Percentiles rank a stretch among this genome's conserved stretches.
phyloP scores from a whole-genome alignment of 306 rosid species.

The Elaeagnus macrophylla region DNA sequence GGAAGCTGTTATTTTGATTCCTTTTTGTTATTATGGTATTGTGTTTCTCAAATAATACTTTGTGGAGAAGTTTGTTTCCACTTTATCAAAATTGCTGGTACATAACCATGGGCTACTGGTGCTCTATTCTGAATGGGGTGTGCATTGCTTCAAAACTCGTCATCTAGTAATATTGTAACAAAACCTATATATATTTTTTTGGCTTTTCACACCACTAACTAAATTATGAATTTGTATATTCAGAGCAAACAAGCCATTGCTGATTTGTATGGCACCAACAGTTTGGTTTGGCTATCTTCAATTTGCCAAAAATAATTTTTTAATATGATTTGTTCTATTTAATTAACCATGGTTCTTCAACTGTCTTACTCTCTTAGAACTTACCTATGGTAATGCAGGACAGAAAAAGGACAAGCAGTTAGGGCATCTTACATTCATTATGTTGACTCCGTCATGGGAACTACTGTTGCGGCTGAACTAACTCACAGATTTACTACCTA shows the following conservation, averaged over 20 bases:
- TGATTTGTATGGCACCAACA: no score
- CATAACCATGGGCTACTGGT: no score
- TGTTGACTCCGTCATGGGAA: slow-evolving; percentile 46
- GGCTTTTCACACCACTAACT: no score
- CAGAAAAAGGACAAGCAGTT: slow-evolving; percentile 64
- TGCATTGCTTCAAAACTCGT: no score
- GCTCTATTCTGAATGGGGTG: no score
- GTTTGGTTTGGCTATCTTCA: no score
- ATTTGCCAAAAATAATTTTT: background rate
- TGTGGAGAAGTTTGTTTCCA: no score
- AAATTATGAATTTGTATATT: no score
- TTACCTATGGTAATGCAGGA: slow-evolving; percentile 40
- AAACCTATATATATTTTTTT: no score
- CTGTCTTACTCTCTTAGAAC: background rate
- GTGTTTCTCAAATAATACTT: background rate
- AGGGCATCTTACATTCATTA: slow-evolving; percentile 79
- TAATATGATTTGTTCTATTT: background rate
- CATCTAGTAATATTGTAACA: no score
- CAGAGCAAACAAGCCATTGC: no score
- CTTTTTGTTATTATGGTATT: slow-evolving; percentile 1
- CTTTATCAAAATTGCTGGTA: no score
- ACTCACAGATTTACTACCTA: slow-evolving; percentile 49
- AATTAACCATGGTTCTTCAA: background rate
- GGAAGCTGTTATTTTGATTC: background rate
- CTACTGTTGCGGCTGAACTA: slow-evolving; percentile 74